Conservation (phyloP, 352 stramenopile species). For the Globisporangium lucens region DNA sequence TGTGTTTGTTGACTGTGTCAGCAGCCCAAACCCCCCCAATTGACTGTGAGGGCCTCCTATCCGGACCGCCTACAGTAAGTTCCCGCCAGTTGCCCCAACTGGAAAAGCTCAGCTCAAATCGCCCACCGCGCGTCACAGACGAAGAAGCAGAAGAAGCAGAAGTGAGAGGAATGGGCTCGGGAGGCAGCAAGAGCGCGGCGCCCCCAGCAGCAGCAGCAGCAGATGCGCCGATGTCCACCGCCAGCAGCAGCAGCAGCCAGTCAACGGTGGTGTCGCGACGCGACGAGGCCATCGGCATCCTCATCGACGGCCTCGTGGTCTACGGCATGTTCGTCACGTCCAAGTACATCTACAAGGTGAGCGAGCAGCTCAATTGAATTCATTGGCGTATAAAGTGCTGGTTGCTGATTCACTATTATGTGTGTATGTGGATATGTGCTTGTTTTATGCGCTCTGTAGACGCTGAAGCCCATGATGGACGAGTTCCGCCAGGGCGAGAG, state of each 20-base stretch:
- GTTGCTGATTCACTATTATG: background rate
- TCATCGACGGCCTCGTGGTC: slow-evolving; percentile 77
- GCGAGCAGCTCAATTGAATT: background rate
- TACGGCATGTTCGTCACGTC: slow-evolving; percentile 80
- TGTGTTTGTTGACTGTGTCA: background rate
- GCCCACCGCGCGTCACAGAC: background rate
- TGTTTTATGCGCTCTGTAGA: slow-evolving; percentile 22
- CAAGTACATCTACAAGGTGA: slow-evolving; percentile 83
- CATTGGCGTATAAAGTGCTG: background rate
- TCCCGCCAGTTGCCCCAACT: background rate
- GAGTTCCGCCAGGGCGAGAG: slow-evolving; percentile 63
- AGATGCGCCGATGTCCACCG: background rate
- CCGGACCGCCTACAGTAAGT: background rate
- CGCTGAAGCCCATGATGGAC: slow-evolving; percentile 82
- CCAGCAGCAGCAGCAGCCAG: slow-evolving; percentile 25
- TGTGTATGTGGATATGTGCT: background rate
- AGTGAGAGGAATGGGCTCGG: slow-evolving; percentile 40
- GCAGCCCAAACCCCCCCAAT: background rate
- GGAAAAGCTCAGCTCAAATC: background rate
- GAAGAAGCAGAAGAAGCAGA: background rate
- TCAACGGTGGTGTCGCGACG: slow-evolving; percentile 23
- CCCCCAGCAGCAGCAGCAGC: background rate
- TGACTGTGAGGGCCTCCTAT: slow-evolving; percentile 4
- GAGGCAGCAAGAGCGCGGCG: slow-evolving; percentile 53
- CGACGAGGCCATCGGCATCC: slow-evolving; percentile 67